Evolutionary conservation across 352 stramenopile genomes (phyloP), one percentile per base, ranked within the genome.

Genomic region (Phytopythium mirpurense): DNA sequence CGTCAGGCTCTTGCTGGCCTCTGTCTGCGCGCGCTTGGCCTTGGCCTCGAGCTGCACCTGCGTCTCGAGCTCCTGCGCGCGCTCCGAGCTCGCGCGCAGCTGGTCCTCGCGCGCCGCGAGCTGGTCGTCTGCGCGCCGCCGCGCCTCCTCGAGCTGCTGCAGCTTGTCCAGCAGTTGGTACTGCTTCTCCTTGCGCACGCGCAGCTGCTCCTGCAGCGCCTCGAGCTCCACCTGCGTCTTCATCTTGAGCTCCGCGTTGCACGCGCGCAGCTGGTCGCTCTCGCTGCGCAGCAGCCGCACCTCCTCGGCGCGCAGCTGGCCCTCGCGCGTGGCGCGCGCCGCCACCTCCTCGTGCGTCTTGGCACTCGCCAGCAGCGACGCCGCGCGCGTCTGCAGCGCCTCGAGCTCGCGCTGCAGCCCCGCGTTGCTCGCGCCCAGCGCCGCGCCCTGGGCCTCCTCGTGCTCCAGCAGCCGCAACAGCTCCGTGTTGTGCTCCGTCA

Each of bases 161-260:
- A 98, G 72, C 66, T 98, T 98, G 52, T 98, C 93, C 10, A 99
- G 73, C 2, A 98, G 74, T 62, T 98, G 91, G 54, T 98, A 98
- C 64, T 98, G 95, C 51, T 99, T 98, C 63, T 98, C 93, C 66
- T 98, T 99, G 43, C 95, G 84, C 23, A 91, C 88, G 14, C 95
- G 81, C 19, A 99, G 82, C 68, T 99, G 96, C 53, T 99, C 96
- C 50, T 99, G 87, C 27, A 98, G 67, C 0, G 93, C 77, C 62
- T 98, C 95, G 5, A 99, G 68, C 63, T 99, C 96, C 29, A 99
- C 92, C 32, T 96, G 85, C 0, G 92, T 94, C 61, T 98, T 97
- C 72, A 98, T 95, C 54, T 94, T 92, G 50, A 98, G 66, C 55
- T 98, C 94, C 1, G 85, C 82, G 60, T 97, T 97, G 52, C 89